Percentiles rank a stretch among this genome's conserved stretches.
These are phyloP conservation scores for Populus alba DNA, from an alignment of 345 rosid species.

Conservation along the genomic window DNA sequence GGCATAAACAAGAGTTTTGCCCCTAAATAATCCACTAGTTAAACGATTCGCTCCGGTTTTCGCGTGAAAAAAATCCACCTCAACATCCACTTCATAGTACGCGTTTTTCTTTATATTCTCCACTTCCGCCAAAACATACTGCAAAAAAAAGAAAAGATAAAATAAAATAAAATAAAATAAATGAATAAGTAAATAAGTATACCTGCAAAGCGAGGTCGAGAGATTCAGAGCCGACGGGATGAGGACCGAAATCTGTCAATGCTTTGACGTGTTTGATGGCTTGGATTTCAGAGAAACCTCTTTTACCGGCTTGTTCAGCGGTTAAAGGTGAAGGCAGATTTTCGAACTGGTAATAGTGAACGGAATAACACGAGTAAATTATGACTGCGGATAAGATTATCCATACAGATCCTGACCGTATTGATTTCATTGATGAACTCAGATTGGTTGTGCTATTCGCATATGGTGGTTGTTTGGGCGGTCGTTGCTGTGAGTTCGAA, in stretches of 20 bases:
- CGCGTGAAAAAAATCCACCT: slow-evolving; percentile 70
- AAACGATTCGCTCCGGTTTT: slow-evolving; percentile 65
- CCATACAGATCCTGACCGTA: background rate
- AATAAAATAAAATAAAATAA: too few relatives aligned
- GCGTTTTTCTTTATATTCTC: slow-evolving; percentile 58
- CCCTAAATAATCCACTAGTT: slow-evolving; percentile 61
- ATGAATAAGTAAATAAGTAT: background rate
- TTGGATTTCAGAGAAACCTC: slow-evolving; percentile 85
- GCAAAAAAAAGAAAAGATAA: slow-evolving; percentile 14
- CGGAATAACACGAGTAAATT: slow-evolving; percentile 58
- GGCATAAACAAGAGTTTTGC: slow-evolving; percentile 79
- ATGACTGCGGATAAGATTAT: slow-evolving; percentile 16
- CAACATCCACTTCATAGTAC: slow-evolving; percentile 81
- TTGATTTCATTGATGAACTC: background rate
- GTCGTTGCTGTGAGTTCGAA: background rate
- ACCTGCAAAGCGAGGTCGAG: slow-evolving; percentile 77
- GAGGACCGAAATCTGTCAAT: slow-evolving; percentile 83
- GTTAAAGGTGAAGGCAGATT: slow-evolving; percentile 65
- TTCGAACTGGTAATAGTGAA: slow-evolving; percentile 58
- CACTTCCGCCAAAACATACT: slow-evolving; percentile 79
- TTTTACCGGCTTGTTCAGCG: slow-evolving; percentile 77
- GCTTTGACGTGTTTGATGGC: slow-evolving; percentile 73
- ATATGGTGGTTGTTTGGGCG: background rate
- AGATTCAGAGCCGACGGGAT: slow-evolving; percentile 76
- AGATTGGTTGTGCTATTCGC: background rate